Evolutionary conservation across 23 red algal genomes (phyloP), one percentile per base, ranked within the genome.

Genomic region (Gracilaria gracilis): DNA sequence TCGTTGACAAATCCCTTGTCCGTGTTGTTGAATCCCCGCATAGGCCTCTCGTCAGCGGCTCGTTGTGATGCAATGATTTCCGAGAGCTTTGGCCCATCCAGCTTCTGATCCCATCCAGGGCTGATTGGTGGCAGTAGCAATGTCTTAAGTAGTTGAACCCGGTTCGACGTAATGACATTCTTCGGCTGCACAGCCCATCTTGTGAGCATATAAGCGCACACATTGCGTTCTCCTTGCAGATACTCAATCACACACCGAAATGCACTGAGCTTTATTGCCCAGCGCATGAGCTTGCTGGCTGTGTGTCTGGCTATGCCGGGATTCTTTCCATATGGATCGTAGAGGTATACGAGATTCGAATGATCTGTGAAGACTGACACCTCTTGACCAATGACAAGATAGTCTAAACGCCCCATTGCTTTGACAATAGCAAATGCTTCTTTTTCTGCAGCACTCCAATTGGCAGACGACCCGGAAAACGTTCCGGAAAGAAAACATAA

Each of bases 391-490:
- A 61, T 28, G 8, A 59, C 33, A 21, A 82, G 8, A 24, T 82
- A 47, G 31, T 82, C 53, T 6, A 82, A 44, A 23, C 78, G 46
- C 2, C 31, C 5, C 78, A 82, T 61, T 4, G 78, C 40, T 23
- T 82, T 40, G 53, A 82, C 46, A 57, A 82, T 35, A 58, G 46
- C 24, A 40, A 57, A 82, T 55, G 7, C 78, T 82, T 82, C 78
- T 35, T 82, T 82, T 31, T 82, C 53, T 35, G 24, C 23, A n/a
- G 57, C n/a, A 58, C 53, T 82, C 78, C 78, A 82, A 47, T 28
- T 82, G 2, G 23, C 3, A 64, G 58, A 4, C 6, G 58, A 64
- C 23, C 58, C 42, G 11, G 42, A 7, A 46, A 46, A 46, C 11
- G 42, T 46, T 46, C 42, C 42, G 11, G 42, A 46, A 7, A 46